Conservation (phyloP, 306 rosid genomes). For the Alnus glutinosa region DNA sequence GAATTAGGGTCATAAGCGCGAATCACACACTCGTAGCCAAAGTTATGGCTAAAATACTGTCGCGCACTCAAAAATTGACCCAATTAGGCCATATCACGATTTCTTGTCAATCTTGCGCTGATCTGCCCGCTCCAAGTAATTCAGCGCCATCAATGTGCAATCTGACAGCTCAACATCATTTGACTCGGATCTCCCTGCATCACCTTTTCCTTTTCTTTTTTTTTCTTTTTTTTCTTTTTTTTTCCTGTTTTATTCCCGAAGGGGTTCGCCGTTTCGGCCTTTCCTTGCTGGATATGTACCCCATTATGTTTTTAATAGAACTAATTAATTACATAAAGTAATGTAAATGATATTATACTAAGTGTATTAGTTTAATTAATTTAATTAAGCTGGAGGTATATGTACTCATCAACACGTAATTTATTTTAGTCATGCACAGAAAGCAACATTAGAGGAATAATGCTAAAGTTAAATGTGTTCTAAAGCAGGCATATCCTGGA, state of each 20-base stretch:
- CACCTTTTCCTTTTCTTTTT: too few relatives aligned
- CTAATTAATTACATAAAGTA: background rate
- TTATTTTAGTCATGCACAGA: background rate
- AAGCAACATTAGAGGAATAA: background rate
- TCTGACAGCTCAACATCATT: too few relatives aligned
- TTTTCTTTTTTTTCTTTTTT: background rate
- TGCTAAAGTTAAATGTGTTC: background rate
- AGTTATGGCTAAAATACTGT: too few relatives aligned
- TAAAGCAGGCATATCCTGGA: background rate
- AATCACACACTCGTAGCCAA: too few relatives aligned
- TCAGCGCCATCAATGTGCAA: too few relatives aligned
- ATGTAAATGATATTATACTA: background rate
- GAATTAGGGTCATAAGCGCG: too few relatives aligned
- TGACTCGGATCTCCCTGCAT: too few relatives aligned
- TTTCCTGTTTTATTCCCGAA: background rate
- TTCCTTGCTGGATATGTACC: constrained; percentile 47
- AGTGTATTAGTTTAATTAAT: too few relatives aligned
- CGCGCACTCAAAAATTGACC: too few relatives aligned
- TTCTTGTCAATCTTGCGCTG: too few relatives aligned
- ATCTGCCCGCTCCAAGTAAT: too few relatives aligned
- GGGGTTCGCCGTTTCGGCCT: constrained; percentile 30
- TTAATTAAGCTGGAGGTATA: background rate
- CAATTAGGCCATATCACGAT: too few relatives aligned
- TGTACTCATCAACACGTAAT: background rate
- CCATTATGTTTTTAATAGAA: constrained; percentile 20